Base-by-base conservation (phyloP, 2,329 filamentous ascomycete genomes). In the Dothiorella sarmentorum region DNA sequence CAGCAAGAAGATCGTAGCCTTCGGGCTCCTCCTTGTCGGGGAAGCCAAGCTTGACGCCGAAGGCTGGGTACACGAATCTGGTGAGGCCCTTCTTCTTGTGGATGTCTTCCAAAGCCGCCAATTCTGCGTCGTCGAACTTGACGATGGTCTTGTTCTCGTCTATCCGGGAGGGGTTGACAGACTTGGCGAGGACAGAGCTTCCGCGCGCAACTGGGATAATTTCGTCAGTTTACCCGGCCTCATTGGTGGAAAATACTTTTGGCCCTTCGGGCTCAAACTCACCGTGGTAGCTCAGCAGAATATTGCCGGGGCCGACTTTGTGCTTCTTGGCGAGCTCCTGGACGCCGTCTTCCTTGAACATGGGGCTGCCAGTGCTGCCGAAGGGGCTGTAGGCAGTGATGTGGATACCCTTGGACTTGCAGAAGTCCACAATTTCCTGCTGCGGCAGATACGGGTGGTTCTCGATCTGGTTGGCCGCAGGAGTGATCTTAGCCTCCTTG, bases 221-320 rank as follows among this genome's bases (percentile, higher is more conserved):
- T 20, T 18, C 24, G 49, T 53, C 49, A 53, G 49, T 40, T 53
- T 53, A 53, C 7, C 35, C 49, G n/a, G 49, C 3, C 57, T 18
- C 17, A 59, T 53, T 59, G 49, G 44, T 33, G 37, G 55, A 58
- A 49, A 40, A 40, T 43, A 5, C n/a, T 4, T 15, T 2, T 51
- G 18, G 27, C 22, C 22, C 27, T n/a, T 29, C 26, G 43, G 42
- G 3, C 2, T 45, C 5, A 45, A 7, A 75, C 83, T 68, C 75
- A 89, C 87, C 77, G 68, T 91, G 87, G 68, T 89, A 91, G 71
- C 86, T 89, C 61, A 92, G 72, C 55, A 91, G 74, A 2, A 91
- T 78, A 1, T 82, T 82, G 0, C 81, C 81, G 4, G 75, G 68
- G 2, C 73, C 70, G 9, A 80, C 77, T 42, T 70, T 70, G 66